phyloP scores from a whole-genome alignment of 2,329 filamentous ascomycete genomes.

The Pseudogymnoascus sp. region DNA sequence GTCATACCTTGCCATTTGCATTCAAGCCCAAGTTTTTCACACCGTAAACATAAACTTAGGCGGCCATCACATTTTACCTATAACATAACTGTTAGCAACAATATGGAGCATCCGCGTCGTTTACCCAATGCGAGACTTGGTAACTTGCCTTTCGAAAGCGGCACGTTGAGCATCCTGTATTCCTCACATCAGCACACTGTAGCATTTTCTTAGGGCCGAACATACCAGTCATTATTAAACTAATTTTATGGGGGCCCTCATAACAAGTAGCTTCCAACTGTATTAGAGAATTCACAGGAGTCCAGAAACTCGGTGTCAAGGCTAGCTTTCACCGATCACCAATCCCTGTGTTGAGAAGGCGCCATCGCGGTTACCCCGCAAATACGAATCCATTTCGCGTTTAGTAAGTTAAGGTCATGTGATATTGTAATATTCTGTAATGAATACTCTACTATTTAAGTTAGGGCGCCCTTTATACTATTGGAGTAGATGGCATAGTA shows the following conservation, averaged over 20 bases:
- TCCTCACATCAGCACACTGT: conserved; percentile 20
- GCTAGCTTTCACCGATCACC: background rate
- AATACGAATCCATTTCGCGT: background rate
- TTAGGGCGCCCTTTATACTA: background rate
- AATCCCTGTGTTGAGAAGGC: background rate
- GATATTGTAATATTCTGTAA: background rate
- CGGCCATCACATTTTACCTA: conserved; percentile 10
- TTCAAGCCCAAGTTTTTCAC: conserved; percentile 9
- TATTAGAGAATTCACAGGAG: background rate
- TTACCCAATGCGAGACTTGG: background rate
- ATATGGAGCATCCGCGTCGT: background rate
- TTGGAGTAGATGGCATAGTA: background rate
- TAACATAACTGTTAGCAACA: background rate
- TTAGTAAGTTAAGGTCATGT: background rate
- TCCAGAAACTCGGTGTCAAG: background rate
- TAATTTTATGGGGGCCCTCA: background rate
- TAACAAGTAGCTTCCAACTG: background rate
- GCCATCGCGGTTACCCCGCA: background rate
- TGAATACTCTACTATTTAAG: background rate
- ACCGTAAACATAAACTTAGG: background rate
- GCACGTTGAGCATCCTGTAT: background rate
- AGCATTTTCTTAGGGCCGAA: background rate
- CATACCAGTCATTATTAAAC: conserved; percentile 7
- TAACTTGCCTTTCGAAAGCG: background rate
- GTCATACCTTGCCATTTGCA: conserved; percentile 9